Evolutionary conservation across 1,284 basidiomycete species (phyloP), one percentile per base, ranked within the genome.

Genomic region (Spongispora temasekensis): DNA sequence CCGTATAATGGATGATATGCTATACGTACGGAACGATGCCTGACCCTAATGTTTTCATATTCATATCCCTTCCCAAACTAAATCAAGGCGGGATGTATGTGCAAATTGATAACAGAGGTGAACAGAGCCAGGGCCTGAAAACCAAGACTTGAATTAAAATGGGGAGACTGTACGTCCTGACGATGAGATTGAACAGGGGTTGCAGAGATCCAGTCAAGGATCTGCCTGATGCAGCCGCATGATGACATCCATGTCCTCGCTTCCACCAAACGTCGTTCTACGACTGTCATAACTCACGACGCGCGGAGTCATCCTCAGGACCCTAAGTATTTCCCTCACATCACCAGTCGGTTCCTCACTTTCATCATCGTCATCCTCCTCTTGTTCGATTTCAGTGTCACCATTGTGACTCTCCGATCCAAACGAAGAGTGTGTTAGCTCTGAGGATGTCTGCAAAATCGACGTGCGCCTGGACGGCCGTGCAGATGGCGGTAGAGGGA

Each of bases 401-500:
- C 56, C 59, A n/a, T 6, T n/a, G 12, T 55, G 52, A 30, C 46
- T 44, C 15, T 31, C 51, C 17, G 60, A 55, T 7, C 50, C 57
- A 17, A 61, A 31, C 5, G 61, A 56, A 35, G 52, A 21, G 2
- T 61, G 60, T 4, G 65, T 66, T 42, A 72, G 69, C 52, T 79
- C 76, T 61, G 81, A 80, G 61, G 80, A 85, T 0, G 82, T 77
- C 44, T 76, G 78, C 30, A 84, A 63, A 44, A 83, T 68, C 13
- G 80, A 79, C 65, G 78, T 73, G 32, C 72, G 72, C 10, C 69
- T 63, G 1, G 37, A 37, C 1, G 60, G 57, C 17, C 70, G 67
- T n/a, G 75, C 71, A 25, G 69, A 72, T 0, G 89, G 88, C 3
- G 83, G 89, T 12, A 75, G 76, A 2, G 89, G 89, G 71, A 91